Evolutionary conservation across 2,329 filamentous ascomycete genomes (phyloP), one percentile per base, ranked within the genome.

Genomic region (Penicillium hesseltinei): DNA sequence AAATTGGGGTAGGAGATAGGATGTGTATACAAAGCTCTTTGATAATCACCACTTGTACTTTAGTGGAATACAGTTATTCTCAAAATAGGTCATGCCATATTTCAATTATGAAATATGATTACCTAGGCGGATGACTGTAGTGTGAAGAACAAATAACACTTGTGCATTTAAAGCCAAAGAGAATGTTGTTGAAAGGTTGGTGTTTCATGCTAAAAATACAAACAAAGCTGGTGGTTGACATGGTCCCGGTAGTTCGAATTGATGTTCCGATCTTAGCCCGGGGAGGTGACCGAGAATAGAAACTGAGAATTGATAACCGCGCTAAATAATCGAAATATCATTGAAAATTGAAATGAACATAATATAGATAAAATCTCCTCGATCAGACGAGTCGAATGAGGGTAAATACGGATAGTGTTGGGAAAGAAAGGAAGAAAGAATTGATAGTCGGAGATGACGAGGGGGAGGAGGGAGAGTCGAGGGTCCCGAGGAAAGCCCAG

Each of bases 371-470:
- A 44, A 75, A 78, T 73, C 78, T 73, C 62, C 75, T 61, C 56
- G 43, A 50, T 54, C 48, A 42, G 73, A 73, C 77, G 85, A 85
- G 76, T 77, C 79, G 68, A 87, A 86, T 68, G 81, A 90, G 86
- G 84, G 84, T 81, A 86, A 85, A 80, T 82, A 89, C 75, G 78
- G 75, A 70, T 75, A 73, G 71, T 66, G 76, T 77, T 73, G 66
- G 64, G 60, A 58, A 58, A 46, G 33, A 31, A 56, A 57, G 50
- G 9, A 36, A 38, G 39, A 40, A 50, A 43, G 40, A 42, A 51
- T 43, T 49, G 35, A 48, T 23, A 65, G 67, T 69, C 65, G 68
- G 65, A 68, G 69, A 67, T 62, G 63, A 62, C 59, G 69, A 65
- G 67, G 66, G 66, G 66, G 66, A 71, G 68, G 69, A 67, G 65